Evolutionary conservation across 257 asterid genomes (phyloP).

Genomic region (Ilex aquifolium): DNA sequence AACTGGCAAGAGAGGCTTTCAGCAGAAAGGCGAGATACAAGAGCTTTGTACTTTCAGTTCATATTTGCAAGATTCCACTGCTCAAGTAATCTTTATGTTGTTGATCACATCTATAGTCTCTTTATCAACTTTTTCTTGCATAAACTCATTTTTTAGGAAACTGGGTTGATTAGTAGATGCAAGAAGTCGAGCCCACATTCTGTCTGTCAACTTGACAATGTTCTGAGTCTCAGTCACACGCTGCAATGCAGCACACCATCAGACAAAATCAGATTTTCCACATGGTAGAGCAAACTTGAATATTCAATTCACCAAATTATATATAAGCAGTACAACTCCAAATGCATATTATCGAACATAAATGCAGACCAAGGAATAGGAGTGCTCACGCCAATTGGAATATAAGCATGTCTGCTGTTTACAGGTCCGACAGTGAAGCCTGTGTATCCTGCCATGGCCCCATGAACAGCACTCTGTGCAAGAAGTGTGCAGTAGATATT

Average conservation of each 20-base stretch:
- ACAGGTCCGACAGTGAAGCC: constrained; percentile 98
- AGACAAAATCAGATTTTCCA: background rate
- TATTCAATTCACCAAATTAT: background rate
- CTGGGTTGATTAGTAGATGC: constrained; percentile 93
- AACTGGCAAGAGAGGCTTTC: no score
- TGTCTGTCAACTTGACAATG: constrained; percentile 64
- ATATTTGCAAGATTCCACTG: constrained; percentile 14
- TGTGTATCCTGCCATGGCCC: constrained; percentile 97
- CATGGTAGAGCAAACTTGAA: background rate
- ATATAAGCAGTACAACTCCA: background rate
- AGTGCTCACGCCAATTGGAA: constrained; percentile 76
- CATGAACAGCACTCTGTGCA: constrained; percentile 93
- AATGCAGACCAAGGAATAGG: background rate
- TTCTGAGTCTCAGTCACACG: constrained; percentile 73
- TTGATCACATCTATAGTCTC: constrained; percentile 21
- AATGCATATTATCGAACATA: background rate
- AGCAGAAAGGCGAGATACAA: no score
- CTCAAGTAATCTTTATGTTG: constrained; percentile 46
- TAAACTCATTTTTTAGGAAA: constrained; percentile 43
- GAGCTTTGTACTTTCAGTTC: background rate
- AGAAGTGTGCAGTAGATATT: constrained; percentile 96
- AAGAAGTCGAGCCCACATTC: constrained; percentile 98
- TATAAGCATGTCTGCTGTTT: constrained; percentile 81
- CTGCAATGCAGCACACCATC: constrained; percentile 34
- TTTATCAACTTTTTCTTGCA: constrained; percentile 37